Evolutionary conservation across 2,329 filamentous ascomycete genomes (phyloP).

Genomic region (Cladophialophora exuberans): DNA sequence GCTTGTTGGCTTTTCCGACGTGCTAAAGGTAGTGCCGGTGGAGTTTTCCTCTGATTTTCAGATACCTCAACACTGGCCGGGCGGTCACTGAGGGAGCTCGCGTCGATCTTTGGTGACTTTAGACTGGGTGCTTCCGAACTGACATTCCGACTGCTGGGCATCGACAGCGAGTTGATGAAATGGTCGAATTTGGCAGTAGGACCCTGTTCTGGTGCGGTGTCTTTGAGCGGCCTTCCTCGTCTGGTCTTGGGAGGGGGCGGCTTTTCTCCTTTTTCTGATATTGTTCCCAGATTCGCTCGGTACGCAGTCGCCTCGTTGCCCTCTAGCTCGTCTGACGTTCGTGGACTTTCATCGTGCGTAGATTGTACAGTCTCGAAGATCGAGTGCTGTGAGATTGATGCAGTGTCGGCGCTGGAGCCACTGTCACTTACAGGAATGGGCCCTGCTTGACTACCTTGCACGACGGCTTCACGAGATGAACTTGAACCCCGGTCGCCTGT

Average conservation of each 20-base stretch:
- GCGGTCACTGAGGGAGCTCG: conserved; percentile 23
- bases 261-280: conserved; percentile 59
- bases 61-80: not conserved
- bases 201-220: conserved; percentile 19
- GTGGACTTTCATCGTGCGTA: conserved; percentile 54
- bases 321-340: conserved; percentile 62
- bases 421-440: conserved; percentile 39
- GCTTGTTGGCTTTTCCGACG: conserved; percentile 51
- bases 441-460: conserved; percentile 30
- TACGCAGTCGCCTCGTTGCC: conserved; percentile 56
- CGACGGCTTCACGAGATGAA: conserved; percentile 28
- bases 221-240: conserved; percentile 74
- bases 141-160: conserved; percentile 9
- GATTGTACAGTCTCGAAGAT: conserved; percentile 57
- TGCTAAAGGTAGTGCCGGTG: conserved; percentile 53
- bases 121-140: conserved; percentile 8
- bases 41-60: conserved; percentile 37
- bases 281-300: conserved; percentile 45
- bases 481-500: conserved; percentile 64
- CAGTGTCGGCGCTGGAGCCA: conserved; percentile 61
- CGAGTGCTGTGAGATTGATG: conserved; percentile 63
- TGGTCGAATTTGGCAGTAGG: conserved; percentile 23
- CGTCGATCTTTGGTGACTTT: conserved; percentile 34
- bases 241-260: conserved; percentile 76
- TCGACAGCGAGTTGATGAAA: conserved; percentile 28